Conservation (phyloP, 306 rosid genomes). For the Cyclanthera cordifolia region DNA sequence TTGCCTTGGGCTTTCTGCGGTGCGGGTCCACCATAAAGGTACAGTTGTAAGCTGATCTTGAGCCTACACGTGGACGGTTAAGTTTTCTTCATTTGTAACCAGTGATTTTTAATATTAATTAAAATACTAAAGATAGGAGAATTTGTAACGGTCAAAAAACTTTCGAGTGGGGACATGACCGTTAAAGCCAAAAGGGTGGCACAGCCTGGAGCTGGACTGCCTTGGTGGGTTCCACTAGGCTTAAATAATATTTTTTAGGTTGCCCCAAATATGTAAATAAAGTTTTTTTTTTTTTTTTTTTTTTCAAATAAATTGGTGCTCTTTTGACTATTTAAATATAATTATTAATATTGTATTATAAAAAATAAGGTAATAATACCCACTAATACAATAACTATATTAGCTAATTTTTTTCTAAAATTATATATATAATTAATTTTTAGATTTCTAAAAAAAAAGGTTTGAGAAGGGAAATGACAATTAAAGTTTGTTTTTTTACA, state of each 20-base stretch:
- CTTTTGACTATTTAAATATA: no score
- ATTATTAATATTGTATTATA: no score
- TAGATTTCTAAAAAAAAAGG: no score
- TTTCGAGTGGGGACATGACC: background rate
- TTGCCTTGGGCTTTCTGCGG: background rate
- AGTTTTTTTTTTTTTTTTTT: no score
- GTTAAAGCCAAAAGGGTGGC: slow-evolving; percentile 4
- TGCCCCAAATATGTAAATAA: background rate
- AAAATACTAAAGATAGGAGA: background rate
- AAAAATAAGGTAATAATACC: no score
- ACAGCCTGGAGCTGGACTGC: background rate
- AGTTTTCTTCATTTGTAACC: background rate
- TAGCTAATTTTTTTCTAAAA: no score
- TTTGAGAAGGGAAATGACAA: no score
- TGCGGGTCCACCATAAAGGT: slow-evolving; percentile 1
- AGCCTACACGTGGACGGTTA: background rate
- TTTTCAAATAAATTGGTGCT: no score
- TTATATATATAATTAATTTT: no score
- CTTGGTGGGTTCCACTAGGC: background rate
- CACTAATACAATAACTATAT: no score
- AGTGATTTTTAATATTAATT: background rate
- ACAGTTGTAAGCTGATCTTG: background rate
- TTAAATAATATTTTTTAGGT: no score
- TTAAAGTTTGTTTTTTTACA: no score
- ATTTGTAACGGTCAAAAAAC: slow-evolving; percentile 8